phyloP scores from a whole-genome alignment of 345 rosid species.

The Murraya koenigii region DNA sequence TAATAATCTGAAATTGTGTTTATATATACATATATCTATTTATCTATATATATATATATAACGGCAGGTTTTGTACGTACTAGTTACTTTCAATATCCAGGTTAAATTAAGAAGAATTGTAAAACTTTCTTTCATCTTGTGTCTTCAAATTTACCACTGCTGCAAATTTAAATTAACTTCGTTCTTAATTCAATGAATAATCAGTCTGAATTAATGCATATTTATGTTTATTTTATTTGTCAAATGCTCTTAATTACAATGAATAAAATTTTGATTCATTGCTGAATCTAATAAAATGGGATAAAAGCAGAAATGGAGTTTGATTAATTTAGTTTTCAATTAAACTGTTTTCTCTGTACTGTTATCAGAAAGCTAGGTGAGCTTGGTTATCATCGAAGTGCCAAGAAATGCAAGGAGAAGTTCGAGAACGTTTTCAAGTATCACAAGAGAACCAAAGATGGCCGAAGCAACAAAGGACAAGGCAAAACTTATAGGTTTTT shows the following conservation, averaged over 20 bases:
- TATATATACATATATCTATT: no score
- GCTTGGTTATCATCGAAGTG: slow-evolving; percentile 52
- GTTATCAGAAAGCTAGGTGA: slow-evolving; percentile 43
- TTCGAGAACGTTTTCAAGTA: slow-evolving; percentile 55
- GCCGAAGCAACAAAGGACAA: slow-evolving; percentile 38
- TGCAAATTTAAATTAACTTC: background rate
- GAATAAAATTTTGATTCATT: background rate
- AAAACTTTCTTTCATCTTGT: background rate
- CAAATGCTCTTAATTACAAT: background rate
- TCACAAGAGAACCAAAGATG: slow-evolving; percentile 54
- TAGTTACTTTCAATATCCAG: background rate
- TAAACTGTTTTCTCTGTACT: background rate
- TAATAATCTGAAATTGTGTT: background rate
- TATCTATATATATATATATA: no score
- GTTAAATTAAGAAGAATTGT: background rate
- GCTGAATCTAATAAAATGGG: slow-evolving; percentile 5
- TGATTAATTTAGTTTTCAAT: background rate
- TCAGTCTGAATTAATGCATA: no score
- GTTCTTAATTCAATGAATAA: background rate
- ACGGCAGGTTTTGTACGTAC: no score
- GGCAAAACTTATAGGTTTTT: slow-evolving; percentile 44
- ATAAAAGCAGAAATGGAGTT: slow-evolving; percentile 3
- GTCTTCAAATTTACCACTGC: background rate
- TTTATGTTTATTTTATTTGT: background rate
- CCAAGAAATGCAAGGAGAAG: slow-evolving; percentile 57